Base-by-base conservation (phyloP, 805 yeast genomes). In the Grigorovia yakushimaensis region DNA sequence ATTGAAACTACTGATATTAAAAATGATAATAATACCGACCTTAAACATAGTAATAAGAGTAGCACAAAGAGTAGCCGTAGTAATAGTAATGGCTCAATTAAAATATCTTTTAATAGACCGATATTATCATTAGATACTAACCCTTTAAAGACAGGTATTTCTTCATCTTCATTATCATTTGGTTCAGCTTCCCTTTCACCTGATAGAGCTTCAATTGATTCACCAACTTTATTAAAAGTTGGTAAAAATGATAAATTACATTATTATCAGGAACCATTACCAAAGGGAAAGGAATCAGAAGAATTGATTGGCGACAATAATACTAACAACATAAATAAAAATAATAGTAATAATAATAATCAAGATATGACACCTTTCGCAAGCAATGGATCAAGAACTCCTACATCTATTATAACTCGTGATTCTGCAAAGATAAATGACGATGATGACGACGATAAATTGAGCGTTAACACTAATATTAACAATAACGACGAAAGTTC, bases 161-260 rank as follows among this genome's bases (percentile, higher is more conserved):
- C 41, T 17, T 38, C 49, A 1, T 39, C 48, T 4, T 57, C 61
- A 2, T 46, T 56, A n/a, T 35, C 53, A 11, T 33, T 51, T 9
- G 61, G 62, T 9, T 54, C 61, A 17, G 57, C 61, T 7, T 54
- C 66, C n/a, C 50, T 62, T 23, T 64, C 68, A 1, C 66, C 68
- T 2, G 65, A 61, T 9, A 50, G 51, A 22, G 45, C 56, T 3
- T 42, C 49, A 7, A 40, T 57, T 22, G 61, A 52, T 19, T 60
- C 65, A 1, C 68, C 68, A 11, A 64, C 68, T 2, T 46, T 60
- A 44, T 42, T 64, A 42, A 58, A 51, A 46, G 56, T 62, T 46
- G 52, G 52, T 15, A 49, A 52, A 15, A 57, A 59, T 42, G 50
- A 56, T 15, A 53, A 60, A 46, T 43, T 52, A 22, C 58, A 59